Conservation (phyloP, 1,284 basidiomycete genomes). For the Tranzscheliella williamsii region DNA sequence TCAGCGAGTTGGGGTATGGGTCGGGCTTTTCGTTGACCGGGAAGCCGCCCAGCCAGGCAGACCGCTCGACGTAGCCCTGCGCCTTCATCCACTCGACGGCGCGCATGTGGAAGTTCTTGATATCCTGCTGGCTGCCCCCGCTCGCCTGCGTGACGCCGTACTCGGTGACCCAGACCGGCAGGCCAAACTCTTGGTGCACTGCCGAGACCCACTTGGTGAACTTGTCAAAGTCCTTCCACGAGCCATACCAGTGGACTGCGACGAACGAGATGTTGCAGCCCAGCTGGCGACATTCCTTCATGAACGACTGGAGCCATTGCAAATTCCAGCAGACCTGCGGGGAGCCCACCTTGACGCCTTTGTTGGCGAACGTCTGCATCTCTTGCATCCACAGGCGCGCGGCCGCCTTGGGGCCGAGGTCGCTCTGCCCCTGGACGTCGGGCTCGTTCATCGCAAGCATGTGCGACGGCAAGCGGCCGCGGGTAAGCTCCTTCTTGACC, state of each 20-base stretch:
- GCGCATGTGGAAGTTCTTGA: conserved; percentile 39
- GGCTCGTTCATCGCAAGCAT: conserved; percentile 56
- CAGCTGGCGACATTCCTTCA: conserved; percentile 35
- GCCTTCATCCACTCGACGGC: conserved; percentile 42
- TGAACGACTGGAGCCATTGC: conserved; percentile 52
- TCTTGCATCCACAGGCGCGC: conserved; percentile 50
- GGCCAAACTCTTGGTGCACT: conserved; percentile 32
- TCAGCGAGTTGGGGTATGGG: conserved; percentile 39
- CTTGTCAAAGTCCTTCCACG: conserved; percentile 41
- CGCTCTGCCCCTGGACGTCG: conserved; percentile 47
- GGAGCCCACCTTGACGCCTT: conserved; percentile 47
- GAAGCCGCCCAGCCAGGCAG: conserved; percentile 54
- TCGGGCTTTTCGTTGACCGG: conserved; percentile 47
- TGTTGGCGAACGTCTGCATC: conserved; percentile 45
- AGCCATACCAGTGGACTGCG: conserved; percentile 59
- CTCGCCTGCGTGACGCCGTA: conserved; percentile 48
- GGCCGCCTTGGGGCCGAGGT: conserved; percentile 41
- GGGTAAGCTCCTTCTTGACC: conserved; percentile 36
- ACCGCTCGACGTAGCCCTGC: conserved; percentile 45
- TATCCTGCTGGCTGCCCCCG: conserved; percentile 25
- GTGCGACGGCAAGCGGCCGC: conserved; percentile 13
- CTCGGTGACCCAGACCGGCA: conserved; percentile 57
- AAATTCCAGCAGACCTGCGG: conserved; percentile 57
- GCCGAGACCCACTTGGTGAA: conserved; percentile 43
- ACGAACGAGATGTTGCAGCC: conserved; percentile 52